phyloP scores from a whole-genome alignment of 805 yeast species.

The Millerozyma miso region DNA sequence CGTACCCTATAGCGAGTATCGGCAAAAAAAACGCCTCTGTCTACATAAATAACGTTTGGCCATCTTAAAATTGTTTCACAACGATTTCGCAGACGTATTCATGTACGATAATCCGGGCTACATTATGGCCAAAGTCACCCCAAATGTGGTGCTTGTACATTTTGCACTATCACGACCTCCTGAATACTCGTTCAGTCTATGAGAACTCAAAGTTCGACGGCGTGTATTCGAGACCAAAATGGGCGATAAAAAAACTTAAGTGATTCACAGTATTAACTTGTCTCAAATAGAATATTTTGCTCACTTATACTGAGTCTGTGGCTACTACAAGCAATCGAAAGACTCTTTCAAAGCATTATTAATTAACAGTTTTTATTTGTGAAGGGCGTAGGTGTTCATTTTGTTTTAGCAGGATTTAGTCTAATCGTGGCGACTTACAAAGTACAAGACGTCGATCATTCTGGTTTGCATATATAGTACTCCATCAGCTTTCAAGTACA shows the following conservation, averaged over 20 bases:
- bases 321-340: too few species aligned
- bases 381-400: neutral
- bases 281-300: too few species aligned
- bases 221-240: neutral
- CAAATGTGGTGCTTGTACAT: neutral
- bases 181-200: neutral
- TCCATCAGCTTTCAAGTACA: neutral
- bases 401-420: neutral
- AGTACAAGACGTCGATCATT: neutral
- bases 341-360: too few species aligned
- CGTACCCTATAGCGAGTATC: too few species aligned
- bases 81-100: too few species aligned
- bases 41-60: too few species aligned
- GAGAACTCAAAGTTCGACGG: neutral
- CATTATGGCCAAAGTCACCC: too few species aligned
- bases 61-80: too few species aligned
- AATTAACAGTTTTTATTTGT: neutral
- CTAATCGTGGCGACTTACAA: neutral
- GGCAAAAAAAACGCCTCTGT: too few species aligned
- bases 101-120: too few species aligned
- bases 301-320: too few species aligned
- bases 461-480: too few species aligned
- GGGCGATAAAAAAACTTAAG: neutral
- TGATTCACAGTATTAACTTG: neutral
- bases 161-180: neutral